Evolutionary conservation across 495 filamentous ascomycete species (phyloP), one percentile per base, ranked within the genome.

Genomic region (Podospora pseudoanserina): DNA sequence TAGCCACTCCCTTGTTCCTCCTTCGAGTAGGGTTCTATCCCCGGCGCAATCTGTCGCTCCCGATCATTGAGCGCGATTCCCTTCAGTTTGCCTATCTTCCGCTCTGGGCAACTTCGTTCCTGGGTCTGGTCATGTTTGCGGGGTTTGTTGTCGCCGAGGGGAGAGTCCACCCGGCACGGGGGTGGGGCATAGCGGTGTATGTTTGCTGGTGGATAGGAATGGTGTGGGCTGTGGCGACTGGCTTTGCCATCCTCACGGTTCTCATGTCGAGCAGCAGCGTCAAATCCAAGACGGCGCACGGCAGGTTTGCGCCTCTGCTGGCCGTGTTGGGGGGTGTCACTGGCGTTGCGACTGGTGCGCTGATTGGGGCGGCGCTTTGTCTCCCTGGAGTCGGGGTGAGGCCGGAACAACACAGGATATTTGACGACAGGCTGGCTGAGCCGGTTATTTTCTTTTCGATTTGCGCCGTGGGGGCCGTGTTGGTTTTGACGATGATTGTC

Each of bases 151-250:
- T 58, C 16, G 62, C 71, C 2, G 57, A 63, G 3, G 53, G 62
- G 19, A 60, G 27, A 39, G 58, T 27, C 5, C 13, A 2, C 2
- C 30, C 18, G 2, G 32, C 20, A 53, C 16, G 5, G 5, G 34
- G 26, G n/a, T 60, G 62, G 67, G 6, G 19, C 1, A 49, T 27
- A 39, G 55, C 53, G 15, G 64, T 53, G 26, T 72, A 70, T 18
- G 65, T 62, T 5, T 34, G 60, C 20, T 70, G 70, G 70, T 72
- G 70, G 70, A 18, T 67, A 11, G 62, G 67, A 6, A 64, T 58
- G 5, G 56, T 15, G 20, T 72, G 70, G 70, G 57, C 53, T 3
- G 49, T 26, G 5, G 55, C 32, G 0, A 61, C 56, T 1, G 58
- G 60, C 16, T 16, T 72, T 27, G 56, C 67, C 64, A 65, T 69